These are phyloP conservation scores for Amauroascus niger DNA, from an alignment of 2,329 filamentous ascomycete genomes.

Conservation along the genomic window DNA sequence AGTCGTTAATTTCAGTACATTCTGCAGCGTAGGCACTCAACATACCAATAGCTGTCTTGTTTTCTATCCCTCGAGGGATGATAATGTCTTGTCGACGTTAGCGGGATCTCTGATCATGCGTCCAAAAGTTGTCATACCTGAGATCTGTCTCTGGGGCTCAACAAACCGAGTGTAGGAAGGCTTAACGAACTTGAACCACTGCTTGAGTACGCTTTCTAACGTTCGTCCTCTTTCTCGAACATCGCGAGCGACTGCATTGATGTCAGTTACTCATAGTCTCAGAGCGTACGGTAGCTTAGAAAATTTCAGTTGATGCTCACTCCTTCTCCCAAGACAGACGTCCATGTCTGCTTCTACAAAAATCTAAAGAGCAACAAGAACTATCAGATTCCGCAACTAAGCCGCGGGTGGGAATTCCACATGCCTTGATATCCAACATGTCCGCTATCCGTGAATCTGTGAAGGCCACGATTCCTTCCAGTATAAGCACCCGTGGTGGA, in stretches of 20 bases:
- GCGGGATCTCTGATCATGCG: not conserved
- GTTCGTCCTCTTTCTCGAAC: slow-evolving; percentile 81
- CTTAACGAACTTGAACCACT: slow-evolving; percentile 95
- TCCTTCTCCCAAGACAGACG: slow-evolving; percentile 78
- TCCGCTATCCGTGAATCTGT: slow-evolving; percentile 80
- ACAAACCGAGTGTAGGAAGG: slow-evolving; percentile 94
- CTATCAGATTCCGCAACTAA: slow-evolving; percentile 11
- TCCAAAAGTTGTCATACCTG: slow-evolving; percentile 44
- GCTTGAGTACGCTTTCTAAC: slow-evolving; percentile 91
- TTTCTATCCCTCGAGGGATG: slow-evolving; percentile 87
- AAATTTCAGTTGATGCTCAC: slow-evolving; percentile 42
- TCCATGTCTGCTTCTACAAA: slow-evolving; percentile 96
- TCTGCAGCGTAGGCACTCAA: not conserved
- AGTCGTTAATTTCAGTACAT: slow-evolving; percentile 16
- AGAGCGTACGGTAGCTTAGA: not conserved
- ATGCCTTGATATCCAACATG: slow-evolving; percentile 78
- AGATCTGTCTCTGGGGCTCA: slow-evolving; percentile 79
- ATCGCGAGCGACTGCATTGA: slow-evolving; percentile 62
- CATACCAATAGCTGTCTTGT: slow-evolving; percentile 68
- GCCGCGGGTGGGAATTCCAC: slow-evolving; percentile 11
- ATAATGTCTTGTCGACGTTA: slow-evolving; percentile 59
- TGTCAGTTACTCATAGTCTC: not conserved
- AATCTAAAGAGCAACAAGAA: slow-evolving; percentile 46
- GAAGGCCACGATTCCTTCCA: slow-evolving; percentile 92
- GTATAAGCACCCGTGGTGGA: slow-evolving; percentile 86